These are phyloP conservation scores for Colletotrichum zoysiae DNA, from an alignment of 2,329 filamentous ascomycete genomes.

Conservation along the genomic window DNA sequence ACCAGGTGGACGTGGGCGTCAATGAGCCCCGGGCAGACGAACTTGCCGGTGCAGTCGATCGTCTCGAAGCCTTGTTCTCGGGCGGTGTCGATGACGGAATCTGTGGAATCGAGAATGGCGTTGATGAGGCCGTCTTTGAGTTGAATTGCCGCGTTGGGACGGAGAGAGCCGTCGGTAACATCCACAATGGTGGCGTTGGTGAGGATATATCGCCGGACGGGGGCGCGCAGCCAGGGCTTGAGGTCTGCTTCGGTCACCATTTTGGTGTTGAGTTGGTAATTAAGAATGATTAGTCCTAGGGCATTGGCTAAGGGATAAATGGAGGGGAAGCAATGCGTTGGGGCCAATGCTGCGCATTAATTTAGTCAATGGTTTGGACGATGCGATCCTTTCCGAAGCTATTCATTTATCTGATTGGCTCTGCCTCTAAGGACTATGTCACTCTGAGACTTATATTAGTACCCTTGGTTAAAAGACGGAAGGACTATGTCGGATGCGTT, in stretches of 20 bases:
- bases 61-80: conserved; percentile 44
- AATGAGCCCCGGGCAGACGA: conserved; percentile 49
- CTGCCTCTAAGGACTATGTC: neutral
- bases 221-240: conserved; percentile 52
- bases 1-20: conserved; percentile 48
- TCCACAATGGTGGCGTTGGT: conserved; percentile 60
- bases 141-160: conserved; percentile 48
- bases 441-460: neutral
- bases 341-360: neutral
- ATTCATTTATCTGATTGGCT: conserved; percentile 20
- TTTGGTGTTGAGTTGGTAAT: neutral
- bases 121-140: conserved; percentile 53
- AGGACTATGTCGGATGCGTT: conserved; percentile 2
- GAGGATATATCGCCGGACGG: conserved; percentile 52
- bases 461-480: neutral
- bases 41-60: conserved; percentile 45
- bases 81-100: conserved; percentile 14
- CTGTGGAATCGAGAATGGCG: conserved; percentile 41
- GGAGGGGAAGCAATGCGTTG: neutral
- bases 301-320: neutral
- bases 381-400: neutral
- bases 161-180: conserved; percentile 50
- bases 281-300: neutral
- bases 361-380: neutral
- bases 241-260: conserved; percentile 47